Percentiles rank a stretch among this genome's conserved stretches.
Conservation (phyloP, 805 yeast species). For the Pichia scutulata region DNA sequence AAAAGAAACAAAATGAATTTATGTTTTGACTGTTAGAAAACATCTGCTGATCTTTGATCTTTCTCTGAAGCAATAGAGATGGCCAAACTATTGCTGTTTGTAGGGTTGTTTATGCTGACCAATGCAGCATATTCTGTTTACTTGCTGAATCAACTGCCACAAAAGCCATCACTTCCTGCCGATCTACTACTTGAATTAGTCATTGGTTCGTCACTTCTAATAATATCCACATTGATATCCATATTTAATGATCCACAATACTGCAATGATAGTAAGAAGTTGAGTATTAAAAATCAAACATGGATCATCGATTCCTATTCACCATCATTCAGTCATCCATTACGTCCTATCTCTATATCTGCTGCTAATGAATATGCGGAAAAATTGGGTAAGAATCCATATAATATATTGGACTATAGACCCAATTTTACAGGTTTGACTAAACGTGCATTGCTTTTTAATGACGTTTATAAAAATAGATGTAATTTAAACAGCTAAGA, state of each 20-base stretch:
- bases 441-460: background rate
- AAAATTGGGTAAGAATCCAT: background rate
- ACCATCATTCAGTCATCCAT: background rate
- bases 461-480: background rate
- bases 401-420: background rate
- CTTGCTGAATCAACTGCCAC: background rate
- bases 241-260: background rate
- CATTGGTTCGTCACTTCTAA: background rate
- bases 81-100: background rate
- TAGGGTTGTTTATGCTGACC: constrained; percentile 1
- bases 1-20: too few relatives aligned
- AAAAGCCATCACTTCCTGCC: background rate
- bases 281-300: background rate
- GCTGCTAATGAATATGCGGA: background rate
- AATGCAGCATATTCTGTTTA: constrained; percentile 4
- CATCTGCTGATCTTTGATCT: too few relatives aligned
- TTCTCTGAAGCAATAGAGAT: too few relatives aligned
- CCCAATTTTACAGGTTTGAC: background rate
- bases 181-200: background rate
- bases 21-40: too few relatives aligned
- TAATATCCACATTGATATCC: background rate
- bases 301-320: background rate
- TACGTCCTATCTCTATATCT: background rate
- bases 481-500: background rate
- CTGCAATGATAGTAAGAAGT: background rate